A percentile compares a stretch with the other conserved stretches of the same genome.
Evolutionary conservation across 176 grass and related monocot species (phyloP).

Genomic region (Oryza australiensis): DNA sequence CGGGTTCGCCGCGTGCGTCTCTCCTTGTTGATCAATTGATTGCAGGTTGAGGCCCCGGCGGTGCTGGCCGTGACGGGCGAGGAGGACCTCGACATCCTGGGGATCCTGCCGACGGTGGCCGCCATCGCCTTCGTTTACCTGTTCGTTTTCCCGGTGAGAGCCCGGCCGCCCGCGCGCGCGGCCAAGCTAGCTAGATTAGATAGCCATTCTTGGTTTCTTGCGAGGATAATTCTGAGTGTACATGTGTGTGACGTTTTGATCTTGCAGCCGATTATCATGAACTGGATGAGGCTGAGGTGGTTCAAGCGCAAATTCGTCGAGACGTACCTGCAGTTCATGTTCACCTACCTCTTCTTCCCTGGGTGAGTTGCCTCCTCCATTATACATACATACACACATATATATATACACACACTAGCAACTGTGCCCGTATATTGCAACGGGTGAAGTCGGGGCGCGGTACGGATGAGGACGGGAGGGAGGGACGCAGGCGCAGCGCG

Average conservation of each 20-base stretch:
- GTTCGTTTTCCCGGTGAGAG: conserved; percentile 60
- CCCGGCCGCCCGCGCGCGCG: background rate
- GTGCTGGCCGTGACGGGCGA: conserved; percentile 83
- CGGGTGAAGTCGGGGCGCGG: no score
- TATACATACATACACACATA: no score
- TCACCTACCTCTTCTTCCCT: conserved; percentile 83
- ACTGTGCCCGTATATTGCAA: no score
- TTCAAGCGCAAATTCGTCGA: conserved; percentile 78
- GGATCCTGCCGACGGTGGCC: conserved; percentile 57
- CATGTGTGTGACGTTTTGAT: conserved; percentile 1
- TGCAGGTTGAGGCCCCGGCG: conserved; percentile 60
- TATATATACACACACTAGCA: no score
- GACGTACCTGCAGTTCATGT: conserved; percentile 92
- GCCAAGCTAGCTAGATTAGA: background rate
- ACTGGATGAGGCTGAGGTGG: conserved; percentile 91
- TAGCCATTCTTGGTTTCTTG: background rate
- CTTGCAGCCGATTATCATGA: conserved; percentile 81
- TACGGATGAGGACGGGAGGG: no score
- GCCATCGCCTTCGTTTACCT: conserved; percentile 65
- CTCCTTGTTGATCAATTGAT: background rate
- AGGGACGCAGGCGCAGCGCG: no score
- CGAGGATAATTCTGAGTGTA: background rate
- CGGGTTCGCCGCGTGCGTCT: background rate
- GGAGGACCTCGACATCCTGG: conserved; percentile 64
- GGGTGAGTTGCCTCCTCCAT: conserved; percentile 59